A percentile compares a stretch with the other conserved stretches of the same genome.
Evolutionary conservation across 2,329 filamentous ascomycete species (phyloP).

Genomic region (Aspergillus sclerotialis): DNA sequence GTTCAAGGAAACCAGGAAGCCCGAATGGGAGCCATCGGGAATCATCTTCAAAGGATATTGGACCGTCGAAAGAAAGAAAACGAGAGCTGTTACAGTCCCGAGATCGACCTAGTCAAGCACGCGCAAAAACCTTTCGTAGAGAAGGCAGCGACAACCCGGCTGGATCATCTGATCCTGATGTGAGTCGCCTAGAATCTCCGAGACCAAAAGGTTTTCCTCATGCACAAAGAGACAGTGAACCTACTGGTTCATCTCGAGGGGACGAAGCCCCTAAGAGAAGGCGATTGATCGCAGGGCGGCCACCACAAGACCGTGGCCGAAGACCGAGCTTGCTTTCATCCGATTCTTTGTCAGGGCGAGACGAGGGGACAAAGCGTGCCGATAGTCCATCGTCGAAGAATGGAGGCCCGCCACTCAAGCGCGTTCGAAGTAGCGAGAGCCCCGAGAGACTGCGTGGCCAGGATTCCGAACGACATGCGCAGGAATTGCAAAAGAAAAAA

Average conservation of each 20-base stretch:
- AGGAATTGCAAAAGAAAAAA: slow-evolving; percentile 36
- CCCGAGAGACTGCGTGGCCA: slow-evolving; percentile 30
- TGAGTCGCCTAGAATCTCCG: slow-evolving; percentile 15
- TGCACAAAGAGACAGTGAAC: slow-evolving; percentile 25
- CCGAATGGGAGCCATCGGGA: slow-evolving; percentile 22
- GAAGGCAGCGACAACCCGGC: slow-evolving; percentile 17
- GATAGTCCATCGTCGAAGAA: slow-evolving; percentile 17
- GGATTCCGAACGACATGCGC: slow-evolving; percentile 24
- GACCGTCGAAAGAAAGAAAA: slow-evolving; percentile 18
- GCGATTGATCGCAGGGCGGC: slow-evolving; percentile 35
- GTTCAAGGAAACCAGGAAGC: slow-evolving; percentile 25
- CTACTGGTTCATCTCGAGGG: slow-evolving; percentile 14
- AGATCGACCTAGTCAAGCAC: slow-evolving; percentile 16
- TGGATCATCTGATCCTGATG: slow-evolving; percentile 31
- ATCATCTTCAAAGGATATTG: slow-evolving; percentile 15
- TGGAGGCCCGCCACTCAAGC: slow-evolving; percentile 26
- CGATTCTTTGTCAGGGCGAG: slow-evolving; percentile 33
- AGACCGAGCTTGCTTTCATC: slow-evolving; percentile 33
- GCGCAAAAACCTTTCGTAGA: slow-evolving; percentile 18
- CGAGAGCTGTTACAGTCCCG: slow-evolving; percentile 18
- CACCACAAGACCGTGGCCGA: slow-evolving; percentile 30
- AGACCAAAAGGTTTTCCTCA: slow-evolving; percentile 21
- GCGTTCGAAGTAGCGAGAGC: slow-evolving; percentile 35
- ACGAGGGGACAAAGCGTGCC: slow-evolving; percentile 27
- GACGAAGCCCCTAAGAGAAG: slow-evolving; percentile 33